phyloP scores from a whole-genome alignment of 1,139 yeast genomes.

The Taphrina populina region DNA sequence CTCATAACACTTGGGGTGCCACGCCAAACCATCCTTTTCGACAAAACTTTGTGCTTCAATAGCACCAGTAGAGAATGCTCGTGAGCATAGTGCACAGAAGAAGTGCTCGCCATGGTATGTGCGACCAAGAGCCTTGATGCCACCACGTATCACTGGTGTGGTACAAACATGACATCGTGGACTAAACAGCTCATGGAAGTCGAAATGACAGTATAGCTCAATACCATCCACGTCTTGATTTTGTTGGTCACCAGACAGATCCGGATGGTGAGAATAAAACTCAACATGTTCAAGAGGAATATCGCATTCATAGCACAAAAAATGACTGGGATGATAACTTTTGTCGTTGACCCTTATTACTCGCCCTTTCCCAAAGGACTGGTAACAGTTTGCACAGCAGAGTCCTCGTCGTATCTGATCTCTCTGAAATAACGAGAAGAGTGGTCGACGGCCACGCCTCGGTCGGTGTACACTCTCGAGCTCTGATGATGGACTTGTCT shows the following conservation, averaged over 20 bases:
- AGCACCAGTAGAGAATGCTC: neutral
- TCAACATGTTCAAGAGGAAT: conserved; percentile 29
- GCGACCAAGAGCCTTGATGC: conserved; percentile 43
- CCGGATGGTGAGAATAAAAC: conserved; percentile 3
- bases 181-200: conserved; percentile 45
- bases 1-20: conserved; percentile 27
- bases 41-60: neutral
- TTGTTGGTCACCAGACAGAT: neutral
- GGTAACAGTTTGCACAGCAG: conserved; percentile 23
- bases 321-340: conserved; percentile 12
- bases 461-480: too few relatives aligned
- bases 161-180: conserved; percentile 44
- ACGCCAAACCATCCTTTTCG: conserved; percentile 22
- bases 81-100: conserved; percentile 44
- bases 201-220: conserved; percentile 44
- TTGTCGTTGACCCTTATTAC: conserved; percentile 11
- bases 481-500: too few relatives aligned
- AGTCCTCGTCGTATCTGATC: conserved; percentile 5
- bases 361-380: conserved; percentile 14
- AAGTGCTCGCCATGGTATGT: conserved; percentile 46
- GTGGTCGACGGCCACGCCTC: too few relatives aligned
- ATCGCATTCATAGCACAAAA: conserved; percentile 17
- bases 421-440: too few relatives aligned
- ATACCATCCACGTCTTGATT: conserved; percentile 5
- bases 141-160: conserved; percentile 44